Evolutionary conservation across 2,329 filamentous ascomycete species (phyloP), one percentile per base, ranked within the genome.

Genomic region (Curvularia sp.): DNA sequence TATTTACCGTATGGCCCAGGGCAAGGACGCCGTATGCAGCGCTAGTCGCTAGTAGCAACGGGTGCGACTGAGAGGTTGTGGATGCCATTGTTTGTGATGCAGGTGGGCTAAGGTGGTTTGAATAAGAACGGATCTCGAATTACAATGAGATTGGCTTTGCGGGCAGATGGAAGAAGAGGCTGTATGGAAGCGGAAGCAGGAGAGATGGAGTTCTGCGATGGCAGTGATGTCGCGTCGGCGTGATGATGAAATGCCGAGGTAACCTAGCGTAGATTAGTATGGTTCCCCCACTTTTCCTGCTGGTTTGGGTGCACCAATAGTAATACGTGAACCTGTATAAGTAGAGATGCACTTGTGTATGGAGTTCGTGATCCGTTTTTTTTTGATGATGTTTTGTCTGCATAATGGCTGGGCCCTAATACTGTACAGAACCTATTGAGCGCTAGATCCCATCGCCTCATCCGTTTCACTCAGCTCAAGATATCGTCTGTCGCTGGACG

Each of bases 1-100:
- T 10, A 9, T 13, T 28, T 69, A 77, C 74, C 9, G 73, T 77
- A 49, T 77, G 75, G 5, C 67, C 73, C 10, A 75, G 52, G 33
- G 68, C 69, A 7, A 77, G 60, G n/a, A 76, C 41, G n/a, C 58
- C 68, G 55, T 76, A 66, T 7, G 67, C 65, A 10, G 70, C 64
- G 20, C 70, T 67, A 1, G 71, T 59, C 0, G 67, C 68, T 20
- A 74, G 65, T 42, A 75, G 68, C n/a, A 75, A 58, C 4, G 70
- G 71, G 52, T 75, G 60, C 24, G 65, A 64, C 10, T 62, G 58
- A 20, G 61, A 61, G 20, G 56, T 66, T 48, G 60, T 43, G 3
- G 62, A 57, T 39, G 68, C 53, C 65, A 70, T 69, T 31, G 15
- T 60, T 33, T 5, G 8, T 1, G 9, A 20, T 28, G 10, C 28